A percentile compares a stretch with the other conserved stretches of the same genome.
Evolutionary conservation across 2,329 filamentous ascomycete species (phyloP).

Genomic region (Alternaria atra): DNA sequence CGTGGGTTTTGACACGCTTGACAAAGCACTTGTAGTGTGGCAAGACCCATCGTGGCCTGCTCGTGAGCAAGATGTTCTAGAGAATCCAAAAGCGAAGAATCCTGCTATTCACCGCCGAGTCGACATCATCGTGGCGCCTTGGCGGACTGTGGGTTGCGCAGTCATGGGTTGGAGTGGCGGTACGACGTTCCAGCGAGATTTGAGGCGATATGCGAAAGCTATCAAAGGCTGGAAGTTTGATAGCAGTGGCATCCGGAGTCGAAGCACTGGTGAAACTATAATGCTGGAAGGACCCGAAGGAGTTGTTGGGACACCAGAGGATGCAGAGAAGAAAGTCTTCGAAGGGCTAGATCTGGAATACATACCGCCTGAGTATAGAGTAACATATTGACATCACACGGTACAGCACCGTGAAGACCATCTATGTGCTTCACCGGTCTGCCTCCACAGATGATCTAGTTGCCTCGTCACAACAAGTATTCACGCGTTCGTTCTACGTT

Average conservation of each 20-base stretch:
- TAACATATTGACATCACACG: conserved; percentile 51
- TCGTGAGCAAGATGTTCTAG: conserved; percentile 47
- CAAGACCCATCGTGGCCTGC: conserved; percentile 68
- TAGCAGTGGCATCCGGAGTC: conserved; percentile 81
- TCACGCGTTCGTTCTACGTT: neutral
- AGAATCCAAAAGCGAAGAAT: conserved; percentile 62
- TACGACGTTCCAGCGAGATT: conserved; percentile 88
- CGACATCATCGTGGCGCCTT: conserved; percentile 90
- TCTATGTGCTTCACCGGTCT: neutral
- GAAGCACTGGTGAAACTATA: conserved; percentile 73
- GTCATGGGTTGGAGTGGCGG: conserved; percentile 88
- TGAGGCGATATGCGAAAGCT: conserved; percentile 80
- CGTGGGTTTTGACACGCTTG: conserved; percentile 82
- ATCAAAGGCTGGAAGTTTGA: conserved; percentile 84
- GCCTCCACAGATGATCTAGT: neutral
- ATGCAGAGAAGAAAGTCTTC: conserved; percentile 83
- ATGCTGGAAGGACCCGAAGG: conserved; percentile 67
- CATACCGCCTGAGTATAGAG: conserved; percentile 55
- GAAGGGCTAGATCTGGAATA: conserved; percentile 71
- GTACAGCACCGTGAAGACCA: neutral
- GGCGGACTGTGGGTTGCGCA: conserved; percentile 88
- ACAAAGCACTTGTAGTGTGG: conserved; percentile 95
- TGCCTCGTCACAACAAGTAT: neutral
- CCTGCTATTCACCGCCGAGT: conserved; percentile 82
- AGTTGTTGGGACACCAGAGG: conserved; percentile 65